These are phyloP conservation scores for Giardia duodenalis DNA, from an alignment of 208 protist genomes.

Conservation along the genomic window DNA sequence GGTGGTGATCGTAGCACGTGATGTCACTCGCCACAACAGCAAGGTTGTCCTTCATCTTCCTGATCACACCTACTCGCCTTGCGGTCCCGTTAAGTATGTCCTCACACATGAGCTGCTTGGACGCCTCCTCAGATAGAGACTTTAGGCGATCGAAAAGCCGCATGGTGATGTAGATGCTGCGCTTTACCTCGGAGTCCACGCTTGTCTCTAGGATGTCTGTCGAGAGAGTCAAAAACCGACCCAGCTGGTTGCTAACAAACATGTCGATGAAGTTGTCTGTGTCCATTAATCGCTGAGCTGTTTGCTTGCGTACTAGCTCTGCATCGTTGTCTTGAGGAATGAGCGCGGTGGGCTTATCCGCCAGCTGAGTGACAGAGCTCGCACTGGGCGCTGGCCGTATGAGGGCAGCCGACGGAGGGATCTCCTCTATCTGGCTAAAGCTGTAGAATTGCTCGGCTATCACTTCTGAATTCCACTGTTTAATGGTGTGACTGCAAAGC, in stretches of 20 bases:
- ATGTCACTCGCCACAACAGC: not conserved
- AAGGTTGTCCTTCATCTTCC: not conserved
- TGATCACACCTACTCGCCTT: not conserved
- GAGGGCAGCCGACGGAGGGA: too few species aligned
- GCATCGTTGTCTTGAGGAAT: too few species aligned
- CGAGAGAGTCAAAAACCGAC: not conserved
- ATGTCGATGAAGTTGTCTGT: not conserved
- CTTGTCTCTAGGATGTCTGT: not conserved
- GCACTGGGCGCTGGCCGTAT: too few species aligned
- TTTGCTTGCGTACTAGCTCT: not conserved
- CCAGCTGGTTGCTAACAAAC: not conserved
- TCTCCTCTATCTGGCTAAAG: not conserved
- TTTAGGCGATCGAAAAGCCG: not conserved
- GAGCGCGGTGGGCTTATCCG: too few species aligned
- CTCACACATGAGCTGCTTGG: not conserved
- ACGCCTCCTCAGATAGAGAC: not conserved
- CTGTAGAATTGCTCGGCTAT: not conserved
- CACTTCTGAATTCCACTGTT: not conserved
- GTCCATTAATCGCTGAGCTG: not conserved
- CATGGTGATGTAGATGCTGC: not conserved
- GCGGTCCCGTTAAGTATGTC: not conserved
- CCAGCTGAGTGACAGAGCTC: too few species aligned
- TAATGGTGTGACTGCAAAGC: not conserved
- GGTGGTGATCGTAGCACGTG: not conserved
- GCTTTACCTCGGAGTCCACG: not conserved